phyloP scores from a whole-genome alignment of 805 yeast genomes.

The Saccharomycopsis oosterbeekiorum region DNA sequence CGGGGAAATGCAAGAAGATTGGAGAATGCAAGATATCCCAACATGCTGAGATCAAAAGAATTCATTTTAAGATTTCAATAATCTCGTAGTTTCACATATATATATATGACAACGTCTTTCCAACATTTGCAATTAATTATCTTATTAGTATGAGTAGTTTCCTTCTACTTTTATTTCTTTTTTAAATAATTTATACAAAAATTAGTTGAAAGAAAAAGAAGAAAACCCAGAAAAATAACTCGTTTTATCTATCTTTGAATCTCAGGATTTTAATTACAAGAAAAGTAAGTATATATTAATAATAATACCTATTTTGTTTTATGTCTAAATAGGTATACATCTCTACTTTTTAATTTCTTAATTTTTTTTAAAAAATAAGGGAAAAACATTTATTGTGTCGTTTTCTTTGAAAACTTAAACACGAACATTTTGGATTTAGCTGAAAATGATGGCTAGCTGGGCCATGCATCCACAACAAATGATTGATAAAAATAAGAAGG shows the following conservation, averaged over 20 bases:
- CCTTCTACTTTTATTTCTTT: background rate
- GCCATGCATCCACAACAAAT: background rate
- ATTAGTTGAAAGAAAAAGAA: background rate
- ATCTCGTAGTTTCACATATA: background rate
- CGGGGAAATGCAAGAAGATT: background rate
- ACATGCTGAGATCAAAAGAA: background rate
- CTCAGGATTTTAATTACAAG: background rate
- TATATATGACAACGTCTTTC: too few relatives aligned
- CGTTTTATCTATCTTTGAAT: background rate
- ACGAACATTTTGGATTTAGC: too few relatives aligned
- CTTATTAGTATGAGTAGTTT: too few relatives aligned
- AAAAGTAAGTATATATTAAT: background rate
- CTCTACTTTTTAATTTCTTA: too few relatives aligned
- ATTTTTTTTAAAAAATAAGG: too few relatives aligned
- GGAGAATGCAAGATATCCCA: conserved; percentile 1
- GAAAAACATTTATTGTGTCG: background rate
- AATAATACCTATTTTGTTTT: too few relatives aligned
- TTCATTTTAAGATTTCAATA: background rate
- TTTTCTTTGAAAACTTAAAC: too few relatives aligned
- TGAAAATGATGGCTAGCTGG: background rate
- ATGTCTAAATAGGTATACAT: too few relatives aligned
- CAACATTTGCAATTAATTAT: background rate
- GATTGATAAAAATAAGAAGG: background rate
- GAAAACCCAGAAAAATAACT: background rate
- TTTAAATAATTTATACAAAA: background rate